Evolutionary conservation across 2,329 filamentous ascomycete species (phyloP).

Genomic region (Fusarium chlamydosporum): DNA sequence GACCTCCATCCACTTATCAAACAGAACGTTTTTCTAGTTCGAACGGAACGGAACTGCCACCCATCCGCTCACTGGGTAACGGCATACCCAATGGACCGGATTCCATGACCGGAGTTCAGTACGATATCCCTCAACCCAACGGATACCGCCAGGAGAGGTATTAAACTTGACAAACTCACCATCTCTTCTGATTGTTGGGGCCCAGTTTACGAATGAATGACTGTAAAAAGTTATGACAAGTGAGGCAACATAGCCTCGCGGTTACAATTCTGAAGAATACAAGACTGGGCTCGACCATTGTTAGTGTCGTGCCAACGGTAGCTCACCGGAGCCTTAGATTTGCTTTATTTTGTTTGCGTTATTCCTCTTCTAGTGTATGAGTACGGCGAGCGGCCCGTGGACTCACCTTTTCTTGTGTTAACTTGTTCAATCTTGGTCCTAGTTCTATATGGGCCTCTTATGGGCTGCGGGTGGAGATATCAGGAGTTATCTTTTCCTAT

Average conservation of each 20-base stretch:
- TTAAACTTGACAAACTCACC: background rate
- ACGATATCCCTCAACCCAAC: constrained; percentile 65
- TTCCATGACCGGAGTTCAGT: constrained; percentile 77
- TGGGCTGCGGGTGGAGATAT: constrained; percentile 9
- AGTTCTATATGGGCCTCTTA: constrained; percentile 34
- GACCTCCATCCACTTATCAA: constrained; percentile 49
- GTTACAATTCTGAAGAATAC: constrained; percentile 30
- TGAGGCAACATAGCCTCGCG: constrained; percentile 28
- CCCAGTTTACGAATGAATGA: constrained; percentile 49
- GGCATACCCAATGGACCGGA: constrained; percentile 64
- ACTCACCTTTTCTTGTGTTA: constrained; percentile 25
- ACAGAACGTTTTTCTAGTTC: constrained; percentile 53
- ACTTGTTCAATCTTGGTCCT: constrained; percentile 26
- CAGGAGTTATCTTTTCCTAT: constrained; percentile 24
- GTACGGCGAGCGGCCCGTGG: constrained; percentile 34
- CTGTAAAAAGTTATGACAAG: constrained; percentile 48
- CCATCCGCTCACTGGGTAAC: constrained; percentile 67
- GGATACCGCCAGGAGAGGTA: constrained; percentile 61
- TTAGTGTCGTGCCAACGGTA: constrained; percentile 20
- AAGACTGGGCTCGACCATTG: constrained; percentile 22
- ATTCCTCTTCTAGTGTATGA: constrained; percentile 39
- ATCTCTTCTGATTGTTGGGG: constrained; percentile 36
- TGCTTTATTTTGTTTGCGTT: constrained; percentile 24
- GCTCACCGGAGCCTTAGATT: constrained; percentile 38
- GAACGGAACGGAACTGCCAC: constrained; percentile 67